phyloP scores from a whole-genome alignment of 164 flowering plant genomes.

The Macadamia tetraphylla region DNA sequence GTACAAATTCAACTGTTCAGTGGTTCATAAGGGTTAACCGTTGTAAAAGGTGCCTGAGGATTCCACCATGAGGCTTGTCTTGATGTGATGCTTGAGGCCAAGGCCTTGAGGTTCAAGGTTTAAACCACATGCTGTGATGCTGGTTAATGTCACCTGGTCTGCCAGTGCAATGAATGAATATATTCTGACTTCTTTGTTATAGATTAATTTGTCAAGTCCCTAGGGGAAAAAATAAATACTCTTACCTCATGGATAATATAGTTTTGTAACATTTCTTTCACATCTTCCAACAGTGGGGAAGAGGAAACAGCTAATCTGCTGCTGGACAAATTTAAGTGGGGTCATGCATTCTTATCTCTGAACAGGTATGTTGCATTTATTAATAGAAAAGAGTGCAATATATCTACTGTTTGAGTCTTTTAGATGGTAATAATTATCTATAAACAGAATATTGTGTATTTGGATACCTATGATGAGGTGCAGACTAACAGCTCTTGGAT shows the following conservation, averaged over 20 bases:
- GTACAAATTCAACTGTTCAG: too few species aligned
- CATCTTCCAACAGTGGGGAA: conserved; percentile 66
- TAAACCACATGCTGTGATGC: too few species aligned
- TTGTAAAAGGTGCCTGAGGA: too few species aligned
- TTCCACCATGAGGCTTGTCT: too few species aligned
- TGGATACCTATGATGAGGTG: too few species aligned
- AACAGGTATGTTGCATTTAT: conserved; percentile 51
- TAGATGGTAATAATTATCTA: neutral
- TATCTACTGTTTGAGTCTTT: neutral
- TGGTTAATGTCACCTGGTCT: too few species aligned
- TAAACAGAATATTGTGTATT: too few species aligned
- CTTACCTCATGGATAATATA: neutral
- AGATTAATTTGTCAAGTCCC: neutral
- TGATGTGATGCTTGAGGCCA: too few species aligned
- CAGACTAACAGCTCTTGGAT: neutral
- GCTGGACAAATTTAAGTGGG: conserved; percentile 96
- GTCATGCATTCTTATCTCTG: conserved; percentile 88
- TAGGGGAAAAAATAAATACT: neutral
- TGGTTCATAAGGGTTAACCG: too few species aligned
- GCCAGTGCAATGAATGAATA: too few species aligned
- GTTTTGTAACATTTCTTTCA: neutral
- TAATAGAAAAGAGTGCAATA: neutral
- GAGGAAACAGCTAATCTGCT: conserved; percentile 82
- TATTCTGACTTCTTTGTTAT: neutral
- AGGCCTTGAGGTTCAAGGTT: too few species aligned